Evolutionary conservation across 495 filamentous ascomycete species (phyloP), one percentile per base, ranked within the genome.

Genomic region (Thozetella sp.): DNA sequence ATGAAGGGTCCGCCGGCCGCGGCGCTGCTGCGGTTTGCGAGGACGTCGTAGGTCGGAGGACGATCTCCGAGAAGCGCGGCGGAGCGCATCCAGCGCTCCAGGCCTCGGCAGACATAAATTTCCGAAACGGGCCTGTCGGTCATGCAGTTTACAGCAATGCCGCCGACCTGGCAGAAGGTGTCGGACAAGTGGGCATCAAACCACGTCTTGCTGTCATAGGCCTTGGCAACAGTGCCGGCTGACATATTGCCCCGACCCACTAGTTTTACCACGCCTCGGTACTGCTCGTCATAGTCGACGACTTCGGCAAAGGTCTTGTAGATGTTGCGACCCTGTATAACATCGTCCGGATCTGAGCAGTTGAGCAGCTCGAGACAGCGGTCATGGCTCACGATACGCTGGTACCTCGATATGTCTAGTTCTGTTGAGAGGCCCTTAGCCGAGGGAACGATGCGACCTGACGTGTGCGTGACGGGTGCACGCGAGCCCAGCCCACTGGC

Each of bases 71-170:
- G 25, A 23, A 12, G 23, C 45, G 22, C 6, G 80, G 80, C 1
- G 76, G 73, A 0, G n/a, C 81, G 74, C 51, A 82, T 79, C 74
- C 69, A 80, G 51, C 68, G 61, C 60, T 86, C 80, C 40, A 79
- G 72, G 0, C 76, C 73, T 57, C 65, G 76, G 10, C 77, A 71
- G 30, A 86, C 77, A 51, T 72, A 86, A 50, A 85, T 80, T 3
- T 83, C 77, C 0, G 37, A 62, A 0, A 66, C 52, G 0, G 65
- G 11, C 22, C 63, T 46, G 24, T 80, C 72, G 0, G 80, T 82
- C 81, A 85, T 81, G 51, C 72, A 76, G 56, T 83, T 83, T 75
- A 64, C 67, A 84, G 22, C 6, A 15, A 86, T 73, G 0, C 82
- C 80, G 20, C 62, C 83, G 1, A 84, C 76, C 58, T 86, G 83